Evolutionary conservation across 306 rosid species (phyloP).

Genomic region (Acacia melanoxylon): DNA sequence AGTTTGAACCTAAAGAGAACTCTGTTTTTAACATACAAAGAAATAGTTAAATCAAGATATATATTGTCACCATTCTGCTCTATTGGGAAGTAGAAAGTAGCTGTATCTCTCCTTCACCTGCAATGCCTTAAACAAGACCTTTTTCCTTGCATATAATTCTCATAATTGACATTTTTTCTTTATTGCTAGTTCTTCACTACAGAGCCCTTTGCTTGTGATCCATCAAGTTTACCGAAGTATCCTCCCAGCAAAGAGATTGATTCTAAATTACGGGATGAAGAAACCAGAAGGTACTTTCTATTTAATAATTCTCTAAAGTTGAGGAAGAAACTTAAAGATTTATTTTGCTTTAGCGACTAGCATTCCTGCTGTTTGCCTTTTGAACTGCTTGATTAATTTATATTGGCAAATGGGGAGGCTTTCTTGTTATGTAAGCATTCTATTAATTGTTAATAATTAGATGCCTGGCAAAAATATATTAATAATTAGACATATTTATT

Average conservation of each 20-base stretch:
- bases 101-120: not conserved
- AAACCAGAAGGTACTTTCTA: slow-evolving; percentile 64
- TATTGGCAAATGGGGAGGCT: slow-evolving; percentile 15
- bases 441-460: not conserved
- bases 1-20: not conserved
- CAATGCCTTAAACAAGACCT: slow-evolving; percentile 3
- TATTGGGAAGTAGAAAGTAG: slow-evolving; percentile 10
- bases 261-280: slow-evolving; percentile 76
- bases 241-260: slow-evolving; percentile 96
- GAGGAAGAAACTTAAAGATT: slow-evolving; percentile 14
- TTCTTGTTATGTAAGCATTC: slow-evolving; percentile 15
- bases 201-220: slow-evolving; percentile 84
- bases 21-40: not conserved
- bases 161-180: slow-evolving; percentile 17
- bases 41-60: not conserved
- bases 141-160: slow-evolving; percentile 28
- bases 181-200: slow-evolving; percentile 71
- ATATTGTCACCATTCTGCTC: slow-evolving; percentile 10
- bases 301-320: slow-evolving; percentile 16
- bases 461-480: not conserved
- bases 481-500: slow-evolving; percentile 8
- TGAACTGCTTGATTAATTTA: slow-evolving; percentile 16
- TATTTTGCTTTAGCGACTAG: not conserved
- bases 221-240: slow-evolving; percentile 88
- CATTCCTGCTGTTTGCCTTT: slow-evolving; percentile 21